A percentile compares a stretch with the other conserved stretches of the same genome.
These are phyloP conservation scores for Trapa incisa DNA, from an alignment of 345 rosid species.

Conservation along the genomic window DNA sequence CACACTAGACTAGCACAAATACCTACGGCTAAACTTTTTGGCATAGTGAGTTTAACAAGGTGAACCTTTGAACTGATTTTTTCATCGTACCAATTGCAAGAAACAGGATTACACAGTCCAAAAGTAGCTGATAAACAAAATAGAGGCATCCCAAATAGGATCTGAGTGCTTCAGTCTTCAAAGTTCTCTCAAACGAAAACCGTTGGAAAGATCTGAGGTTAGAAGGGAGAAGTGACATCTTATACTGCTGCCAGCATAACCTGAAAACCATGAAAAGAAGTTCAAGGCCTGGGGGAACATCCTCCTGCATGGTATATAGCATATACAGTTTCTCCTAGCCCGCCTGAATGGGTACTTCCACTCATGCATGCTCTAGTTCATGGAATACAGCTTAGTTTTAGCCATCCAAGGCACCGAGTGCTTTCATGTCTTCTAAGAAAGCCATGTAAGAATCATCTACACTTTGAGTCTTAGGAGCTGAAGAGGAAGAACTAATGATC, in stretches of 20 bases:
- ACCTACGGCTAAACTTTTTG: not conserved
- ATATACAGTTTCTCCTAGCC: not conserved
- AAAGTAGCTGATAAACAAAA: not conserved
- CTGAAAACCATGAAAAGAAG: not conserved
- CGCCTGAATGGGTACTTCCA: not conserved
- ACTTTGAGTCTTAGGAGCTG: conserved; percentile 53
- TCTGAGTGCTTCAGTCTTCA: not conserved
- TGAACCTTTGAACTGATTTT: too few species aligned
- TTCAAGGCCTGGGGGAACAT: not conserved
- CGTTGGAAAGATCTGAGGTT: not conserved
- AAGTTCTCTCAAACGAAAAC: not conserved
- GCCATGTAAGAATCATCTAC: conserved; percentile 82
- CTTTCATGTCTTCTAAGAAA: conserved; percentile 96
- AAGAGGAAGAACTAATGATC: conserved; percentile 22
- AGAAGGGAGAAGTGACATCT: not conserved
- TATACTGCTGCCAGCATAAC: not conserved
- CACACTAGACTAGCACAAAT: not conserved
- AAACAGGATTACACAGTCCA: not conserved
- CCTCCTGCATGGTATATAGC: not conserved
- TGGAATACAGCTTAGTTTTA: conserved; percentile 14
- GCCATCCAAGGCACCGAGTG: conserved; percentile 89
- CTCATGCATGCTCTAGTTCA: not conserved
- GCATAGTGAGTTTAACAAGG: too few species aligned
- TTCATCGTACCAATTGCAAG: too few species aligned
- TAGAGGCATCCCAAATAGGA: not conserved